Evolutionary conservation across 2,329 filamentous ascomycete species (phyloP).

Genomic region (Aureobasidium musti): DNA sequence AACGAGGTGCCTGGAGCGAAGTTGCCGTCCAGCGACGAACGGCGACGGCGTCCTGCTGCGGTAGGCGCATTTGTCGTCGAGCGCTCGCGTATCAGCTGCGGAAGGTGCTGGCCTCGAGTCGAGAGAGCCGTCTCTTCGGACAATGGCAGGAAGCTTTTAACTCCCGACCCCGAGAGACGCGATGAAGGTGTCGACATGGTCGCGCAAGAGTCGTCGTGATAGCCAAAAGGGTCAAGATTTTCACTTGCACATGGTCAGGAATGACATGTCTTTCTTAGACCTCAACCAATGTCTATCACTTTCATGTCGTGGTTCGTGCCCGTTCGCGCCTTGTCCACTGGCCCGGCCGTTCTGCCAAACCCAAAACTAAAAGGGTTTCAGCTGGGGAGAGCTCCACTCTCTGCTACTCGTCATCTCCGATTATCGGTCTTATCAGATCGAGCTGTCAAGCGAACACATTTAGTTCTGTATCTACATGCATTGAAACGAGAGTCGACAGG

Average conservation of each 20-base stretch:
- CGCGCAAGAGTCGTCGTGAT: neutral
- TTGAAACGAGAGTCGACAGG: neutral
- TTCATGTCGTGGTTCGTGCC: neutral
- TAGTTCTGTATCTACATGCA: too few relatives aligned
- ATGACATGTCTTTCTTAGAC: neutral
- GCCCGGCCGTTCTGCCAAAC: neutral
- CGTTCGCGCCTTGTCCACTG: neutral
- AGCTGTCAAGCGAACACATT: too few relatives aligned
- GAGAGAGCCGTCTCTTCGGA: constrained; percentile 45
- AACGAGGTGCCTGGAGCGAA: constrained; percentile 11
- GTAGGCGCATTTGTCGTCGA: constrained; percentile 35
- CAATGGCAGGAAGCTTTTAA: constrained; percentile 48
- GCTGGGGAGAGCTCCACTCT: constrained; percentile 8
- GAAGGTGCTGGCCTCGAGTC: constrained; percentile 50
- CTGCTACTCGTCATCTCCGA: constrained; percentile 7
- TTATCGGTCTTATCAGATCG: constrained; percentile 19
- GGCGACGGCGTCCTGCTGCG: neutral
- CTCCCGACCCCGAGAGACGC: constrained; percentile 32
- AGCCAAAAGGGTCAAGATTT: neutral
- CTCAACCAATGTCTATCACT: neutral
- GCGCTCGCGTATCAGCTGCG: constrained; percentile 38
- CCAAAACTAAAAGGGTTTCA: neutral
- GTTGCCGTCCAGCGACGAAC: constrained; percentile 28
- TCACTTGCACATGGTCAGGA: constrained; percentile 4
- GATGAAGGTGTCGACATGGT: constrained; percentile 24